These are phyloP conservation scores for Starmerella tilneyi DNA, from an alignment of 805 yeast genomes.

Conservation along the genomic window DNA sequence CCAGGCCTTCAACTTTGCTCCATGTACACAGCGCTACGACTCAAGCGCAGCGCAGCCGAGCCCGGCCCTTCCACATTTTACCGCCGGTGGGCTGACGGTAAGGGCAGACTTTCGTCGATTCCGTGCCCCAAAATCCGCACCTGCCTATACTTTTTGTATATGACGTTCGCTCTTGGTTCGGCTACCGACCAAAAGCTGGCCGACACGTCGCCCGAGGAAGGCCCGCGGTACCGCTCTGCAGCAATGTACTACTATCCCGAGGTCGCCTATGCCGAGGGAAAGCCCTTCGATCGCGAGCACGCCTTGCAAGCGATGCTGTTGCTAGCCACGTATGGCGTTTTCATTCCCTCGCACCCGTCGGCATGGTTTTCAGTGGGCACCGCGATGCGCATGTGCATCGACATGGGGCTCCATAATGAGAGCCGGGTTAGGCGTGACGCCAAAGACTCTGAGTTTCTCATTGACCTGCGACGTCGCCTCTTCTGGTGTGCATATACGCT, in stretches of 20 bases:
- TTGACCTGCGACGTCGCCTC: constrained; percentile 62
- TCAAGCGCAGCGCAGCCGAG: constrained; percentile 13
- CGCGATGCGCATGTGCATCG: constrained; percentile 69
- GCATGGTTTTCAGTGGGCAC: constrained; percentile 87
- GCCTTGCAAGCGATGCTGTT: constrained; percentile 62
- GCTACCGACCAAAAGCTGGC: constrained; percentile 60
- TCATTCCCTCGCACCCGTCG: constrained; percentile 85
- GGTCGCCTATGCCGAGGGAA: constrained; percentile 2
- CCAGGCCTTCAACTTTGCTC: constrained; percentile 41
- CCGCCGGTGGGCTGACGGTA: constrained; percentile 18
- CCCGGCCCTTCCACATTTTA: constrained; percentile 23
- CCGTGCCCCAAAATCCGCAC: constrained; percentile 19
- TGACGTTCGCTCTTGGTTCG: constrained; percentile 71
- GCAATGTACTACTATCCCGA: constrained; percentile 43
- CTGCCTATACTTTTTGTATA: constrained; percentile 54
- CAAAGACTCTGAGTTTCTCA: constrained; percentile 41
- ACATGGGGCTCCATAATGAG: constrained; percentile 75
- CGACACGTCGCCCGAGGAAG: constrained; percentile 23
- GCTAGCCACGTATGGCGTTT: constrained; percentile 59
- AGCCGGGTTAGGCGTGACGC: constrained; percentile 16
- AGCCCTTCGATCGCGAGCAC: constrained; percentile 47
- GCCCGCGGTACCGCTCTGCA: constrained; percentile 56
- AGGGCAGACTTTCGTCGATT: constrained; percentile 14
- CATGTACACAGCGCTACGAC: constrained; percentile 10
- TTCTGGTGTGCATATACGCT: constrained; percentile 86